Evolutionary conservation across 805 yeast species (phyloP), one percentile per base, ranked within the genome.

Genomic region (Nakazawaea ernobii): DNA sequence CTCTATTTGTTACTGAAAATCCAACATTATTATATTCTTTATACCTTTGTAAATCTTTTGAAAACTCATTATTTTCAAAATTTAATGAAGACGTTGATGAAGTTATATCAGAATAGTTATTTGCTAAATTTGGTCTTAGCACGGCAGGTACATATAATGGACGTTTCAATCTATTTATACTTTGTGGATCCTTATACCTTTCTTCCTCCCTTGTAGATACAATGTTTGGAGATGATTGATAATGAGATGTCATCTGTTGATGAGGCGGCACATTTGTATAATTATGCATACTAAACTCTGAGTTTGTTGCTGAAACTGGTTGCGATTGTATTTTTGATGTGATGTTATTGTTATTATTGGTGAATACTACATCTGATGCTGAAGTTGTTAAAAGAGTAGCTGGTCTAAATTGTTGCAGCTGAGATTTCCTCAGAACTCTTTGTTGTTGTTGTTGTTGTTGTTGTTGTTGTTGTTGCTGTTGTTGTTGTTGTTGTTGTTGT

Each of bases 71-170:
- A 36, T 35, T 11, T 59, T 62, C 30, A 59, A 46, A 37, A 51
- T 55, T 6, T 50, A 55, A n/a, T 14, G 43, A 43, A 46, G 52
- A 35, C 6, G 35, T 42, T 30, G 35, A 54, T 49, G 44, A 55
- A 3, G 50, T 29, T 24, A 52, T 11, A 27, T 51, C 58, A 10
- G 52, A 26, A 27, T 45, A 42, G 7, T 39, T 29, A 11, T 36
- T 41, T 13, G 37, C 38, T 35, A 37, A 24, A 33, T 56, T 62
- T 1, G 49, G 72, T 54, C 87, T 75, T 45, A 91, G 70, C 9
- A 91, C 98, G 0, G 97, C 97, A 0, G 98, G 98, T 0, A 86
- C 73, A 58, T 89, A 91, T 69, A 91, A 69, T 8, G 97, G 97
- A 58, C 87, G 84, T 61, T 89, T 79, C 53, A 89, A 91, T 41